Evolutionary conservation across 768 basidiomycete species (phyloP).

Genomic region (Rhodosporidiobolus sp.): DNA sequence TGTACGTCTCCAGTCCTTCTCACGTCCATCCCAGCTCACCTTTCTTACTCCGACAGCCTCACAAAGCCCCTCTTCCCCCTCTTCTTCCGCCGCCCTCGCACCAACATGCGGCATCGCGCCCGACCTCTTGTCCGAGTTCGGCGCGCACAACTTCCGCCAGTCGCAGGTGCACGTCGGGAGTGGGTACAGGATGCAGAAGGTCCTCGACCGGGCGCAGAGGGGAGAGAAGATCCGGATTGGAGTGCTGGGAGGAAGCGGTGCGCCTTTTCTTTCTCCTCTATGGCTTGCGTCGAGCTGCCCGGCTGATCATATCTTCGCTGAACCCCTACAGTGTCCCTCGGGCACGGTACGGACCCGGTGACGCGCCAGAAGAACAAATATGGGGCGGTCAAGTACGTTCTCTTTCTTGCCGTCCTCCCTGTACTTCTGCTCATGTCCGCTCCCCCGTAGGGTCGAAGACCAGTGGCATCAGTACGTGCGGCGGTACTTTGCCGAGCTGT

Average conservation of each 20-base stretch:
- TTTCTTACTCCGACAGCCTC: neutral
- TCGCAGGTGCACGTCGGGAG: slow-evolving; percentile 10
- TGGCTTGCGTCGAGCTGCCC: neutral
- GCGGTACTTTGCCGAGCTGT: neutral
- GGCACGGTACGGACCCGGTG: neutral
- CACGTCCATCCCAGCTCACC: too few relatives aligned
- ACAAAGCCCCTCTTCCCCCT: neutral
- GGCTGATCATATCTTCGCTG: neutral
- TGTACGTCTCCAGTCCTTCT: too few relatives aligned
- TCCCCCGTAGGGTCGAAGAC: neutral
- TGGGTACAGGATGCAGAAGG: neutral
- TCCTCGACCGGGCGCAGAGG: neutral
- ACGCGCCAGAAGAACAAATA: slow-evolving; percentile 1
- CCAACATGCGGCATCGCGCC: neutral
- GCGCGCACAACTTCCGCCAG: slow-evolving; percentile 3
- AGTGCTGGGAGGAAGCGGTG: slow-evolving; percentile 12
- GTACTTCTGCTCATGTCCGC: too few relatives aligned
- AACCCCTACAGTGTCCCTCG: neutral
- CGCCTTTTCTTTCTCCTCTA: neutral
- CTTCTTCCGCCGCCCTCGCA: neutral
- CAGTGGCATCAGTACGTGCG: slow-evolving; percentile 5
- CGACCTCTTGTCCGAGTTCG: neutral
- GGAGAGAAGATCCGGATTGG: slow-evolving; percentile 10
- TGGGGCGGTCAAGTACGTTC: neutral
- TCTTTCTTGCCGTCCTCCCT: too few relatives aligned